Conservation (phyloP, 352 stramenopile species). For the Phytopythium chamaehyphon region DNA sequence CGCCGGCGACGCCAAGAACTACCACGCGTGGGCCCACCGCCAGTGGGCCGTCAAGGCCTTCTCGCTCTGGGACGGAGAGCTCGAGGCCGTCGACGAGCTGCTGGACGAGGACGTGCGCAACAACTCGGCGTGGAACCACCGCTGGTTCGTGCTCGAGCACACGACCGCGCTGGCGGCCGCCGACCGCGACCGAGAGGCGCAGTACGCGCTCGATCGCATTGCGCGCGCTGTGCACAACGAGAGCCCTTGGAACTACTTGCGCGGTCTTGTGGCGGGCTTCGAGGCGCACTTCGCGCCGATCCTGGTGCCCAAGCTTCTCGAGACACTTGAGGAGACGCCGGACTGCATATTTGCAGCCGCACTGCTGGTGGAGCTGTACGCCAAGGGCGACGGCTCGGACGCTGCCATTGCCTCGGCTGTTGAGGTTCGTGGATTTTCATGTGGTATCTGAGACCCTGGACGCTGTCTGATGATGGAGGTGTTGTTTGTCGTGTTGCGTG, state of each 20-base stretch:
- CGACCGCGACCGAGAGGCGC: slow-evolving; percentile 57
- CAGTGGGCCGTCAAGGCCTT: slow-evolving; percentile 93
- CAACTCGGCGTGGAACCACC: slow-evolving; percentile 93
- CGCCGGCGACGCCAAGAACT: slow-evolving; percentile 97
- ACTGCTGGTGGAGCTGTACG: slow-evolving; percentile 71
- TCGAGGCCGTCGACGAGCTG: slow-evolving; percentile 88
- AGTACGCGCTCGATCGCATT: slow-evolving; percentile 73
- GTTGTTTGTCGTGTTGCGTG: slow-evolving; percentile 3
- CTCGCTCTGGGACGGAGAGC: slow-evolving; percentile 90
- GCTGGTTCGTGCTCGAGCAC: slow-evolving; percentile 81
- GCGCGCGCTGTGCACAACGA: slow-evolving; percentile 82
- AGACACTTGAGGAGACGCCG: slow-evolving; percentile 29
- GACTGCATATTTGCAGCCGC: slow-evolving; percentile 73
- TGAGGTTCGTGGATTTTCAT: slow-evolving; percentile 17
- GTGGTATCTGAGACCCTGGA: too few relatives aligned
- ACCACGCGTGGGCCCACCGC: slow-evolving; percentile 97
- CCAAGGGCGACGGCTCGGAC: slow-evolving; percentile 33
- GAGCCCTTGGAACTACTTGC: slow-evolving; percentile 91
- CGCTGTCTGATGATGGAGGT: neutral
- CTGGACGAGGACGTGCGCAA: slow-evolving; percentile 93
- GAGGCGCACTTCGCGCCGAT: slow-evolving; percentile 30
- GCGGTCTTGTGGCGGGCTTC: slow-evolving; percentile 55
- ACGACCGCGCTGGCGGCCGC: slow-evolving; percentile 29
- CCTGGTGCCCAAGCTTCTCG: slow-evolving; percentile 38
- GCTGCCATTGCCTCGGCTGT: slow-evolving; percentile 33